phyloP scores from a whole-genome alignment of 2,329 filamentous ascomycete genomes.

The Cytospora paraplurivora region DNA sequence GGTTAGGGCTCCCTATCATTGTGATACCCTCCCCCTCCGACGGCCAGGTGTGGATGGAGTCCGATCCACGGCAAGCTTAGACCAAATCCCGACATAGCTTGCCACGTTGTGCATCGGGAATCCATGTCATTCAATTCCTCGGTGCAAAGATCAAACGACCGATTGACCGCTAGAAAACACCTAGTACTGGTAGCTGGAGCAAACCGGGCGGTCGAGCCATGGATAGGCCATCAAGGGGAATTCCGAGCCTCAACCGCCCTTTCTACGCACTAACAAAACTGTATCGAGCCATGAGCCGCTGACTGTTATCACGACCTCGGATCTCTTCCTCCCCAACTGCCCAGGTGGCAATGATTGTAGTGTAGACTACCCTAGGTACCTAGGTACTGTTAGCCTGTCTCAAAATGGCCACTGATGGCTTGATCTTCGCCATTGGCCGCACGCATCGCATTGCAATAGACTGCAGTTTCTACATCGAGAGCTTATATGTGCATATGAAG shows the following conservation, averaged over 20 bases:
- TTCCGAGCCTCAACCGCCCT: neutral
- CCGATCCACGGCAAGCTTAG: too few relatives aligned
- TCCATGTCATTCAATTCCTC: neutral
- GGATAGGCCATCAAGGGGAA: neutral
- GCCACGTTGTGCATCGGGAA: neutral
- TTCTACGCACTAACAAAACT: neutral
- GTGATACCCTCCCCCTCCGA: neutral
- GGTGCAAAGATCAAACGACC: neutral
- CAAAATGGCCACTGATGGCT: too few relatives aligned
- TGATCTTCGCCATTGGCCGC: too few relatives aligned
- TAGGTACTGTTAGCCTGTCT: neutral
- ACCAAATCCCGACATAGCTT: too few relatives aligned
- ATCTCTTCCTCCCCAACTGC: neutral
- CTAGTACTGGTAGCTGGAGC: too few relatives aligned
- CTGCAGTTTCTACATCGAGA: too few relatives aligned
- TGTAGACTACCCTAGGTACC: neutral
- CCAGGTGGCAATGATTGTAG: too few relatives aligned
- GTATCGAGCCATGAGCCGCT: neutral
- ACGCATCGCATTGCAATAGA: too few relatives aligned
- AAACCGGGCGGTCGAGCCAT: too few relatives aligned
- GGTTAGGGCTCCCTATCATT: neutral
- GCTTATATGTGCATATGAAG: neutral
- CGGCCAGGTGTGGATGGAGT: too few relatives aligned
- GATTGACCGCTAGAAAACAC: conserved; percentile 8
- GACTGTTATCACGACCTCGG: neutral